Base-by-base conservation (phyloP, 306 rosid genomes). In the Clitoria ternatea region DNA sequence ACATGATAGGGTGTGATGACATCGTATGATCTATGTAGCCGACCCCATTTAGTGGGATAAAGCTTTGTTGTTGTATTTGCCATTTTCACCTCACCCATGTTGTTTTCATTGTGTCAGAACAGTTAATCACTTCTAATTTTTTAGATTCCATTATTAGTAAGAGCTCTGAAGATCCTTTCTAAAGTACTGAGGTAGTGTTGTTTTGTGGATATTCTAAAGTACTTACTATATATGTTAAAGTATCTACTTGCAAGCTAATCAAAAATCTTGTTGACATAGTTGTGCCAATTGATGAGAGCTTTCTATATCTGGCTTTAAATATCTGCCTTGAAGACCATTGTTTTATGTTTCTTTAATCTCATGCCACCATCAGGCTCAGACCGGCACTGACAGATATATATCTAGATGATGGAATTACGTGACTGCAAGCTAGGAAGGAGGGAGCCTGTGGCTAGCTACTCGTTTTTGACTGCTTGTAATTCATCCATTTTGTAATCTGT, bases 281-380 rank as follows among this genome's bases (percentile, higher is more conserved):
- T 69, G 60, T 61, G 14, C 30, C 47, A 53, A 24, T 44, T 23
- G 73, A 80, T 40, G 56, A 47, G 37, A 70, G 69, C 36, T 39
- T 61, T 54, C 43, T 15, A 9, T 59, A 32, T 59, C 44, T 32
- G 26, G 33, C 15, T 66, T 72, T 30, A 20, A 71, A 26, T 44
- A 70, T 26, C 66, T 63, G 40, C 56, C 14, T 66, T 65, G 56
- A 80, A 40, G 3, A 49, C 61, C 22, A 19, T 60, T 42, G 57
- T 9, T 44, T 50, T 63, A 4, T 49, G 17, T 59, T 69, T 70
- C 54, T 70, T 15, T 70, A n/a, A 64, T 77, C 45, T 61, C 15
- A 72, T 82, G 65, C 37, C 83, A 83, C 85, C 81, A 44, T 54
- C 91, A 86, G 85, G 73, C 65, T 75, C 78, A 73, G 57, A 78